Base-by-base conservation (phyloP, 139 green algal species). In the Coccomyxa sp. region DNA sequence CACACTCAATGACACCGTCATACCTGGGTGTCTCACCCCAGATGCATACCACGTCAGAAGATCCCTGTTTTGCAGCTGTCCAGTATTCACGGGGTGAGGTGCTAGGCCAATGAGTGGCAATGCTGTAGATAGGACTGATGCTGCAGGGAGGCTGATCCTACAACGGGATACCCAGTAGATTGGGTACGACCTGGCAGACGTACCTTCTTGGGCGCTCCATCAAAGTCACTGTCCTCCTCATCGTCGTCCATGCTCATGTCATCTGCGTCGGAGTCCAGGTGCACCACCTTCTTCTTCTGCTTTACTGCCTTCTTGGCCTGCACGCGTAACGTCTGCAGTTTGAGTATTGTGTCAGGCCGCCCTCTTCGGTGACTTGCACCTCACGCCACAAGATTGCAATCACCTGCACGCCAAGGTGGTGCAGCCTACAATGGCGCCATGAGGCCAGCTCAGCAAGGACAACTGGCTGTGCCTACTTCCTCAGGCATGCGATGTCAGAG, bases 241-340 rank as follows among this genome's bases (percentile, higher is more conserved):
- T 58, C 71, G 35, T 58, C 39, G 18, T 18, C 58, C 10, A 55
- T 76, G 71, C 39, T 24, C 71, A 74, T 74, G 16, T 40, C 35
- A 31, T 33, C 35, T 29, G 22, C 40, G 24, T 81, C 58, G n/a
- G 70, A 64, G 18, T 81, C 76, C 36, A 64, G 37, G 29, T 75
- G 35, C 39, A 75, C 44, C 39, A 33, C 55, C 37, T 70, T 68
- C 80, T 86, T 82, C 73, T 79, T 81, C 24, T 79, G 75, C 73
- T 85, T 76, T 80, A 86, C 85, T 50, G 54, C 44, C 55, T 78
- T 76, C 5, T 31, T 50, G 54, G 36, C 39, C 38, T 78, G 33
- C 36, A 55, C 10, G 39, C 73, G 16, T 18, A 73, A n/a, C 16
- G 27, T 38, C 31, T n/a, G 22, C 31, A 73, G 68, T 35, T n/a